phyloP scores from a whole-genome alignment of 768 basidiomycete genomes.

The Phaeotremella skinneri region DNA sequence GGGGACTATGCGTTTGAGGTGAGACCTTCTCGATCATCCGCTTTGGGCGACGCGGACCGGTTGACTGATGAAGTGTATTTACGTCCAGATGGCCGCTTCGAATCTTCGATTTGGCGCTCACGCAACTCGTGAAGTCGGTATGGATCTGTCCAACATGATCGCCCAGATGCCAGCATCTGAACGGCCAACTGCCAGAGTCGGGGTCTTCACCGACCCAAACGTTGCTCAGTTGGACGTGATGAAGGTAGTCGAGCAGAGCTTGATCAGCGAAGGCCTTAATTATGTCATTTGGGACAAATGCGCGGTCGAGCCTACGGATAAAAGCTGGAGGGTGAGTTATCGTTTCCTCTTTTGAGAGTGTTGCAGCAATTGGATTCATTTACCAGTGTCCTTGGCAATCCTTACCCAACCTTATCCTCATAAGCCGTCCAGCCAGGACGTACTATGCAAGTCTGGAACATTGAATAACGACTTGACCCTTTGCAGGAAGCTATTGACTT shows the following conservation, averaged over 20 bases:
- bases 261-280: conserved; percentile 64
- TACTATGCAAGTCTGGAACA: not conserved
- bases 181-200: conserved; percentile 62
- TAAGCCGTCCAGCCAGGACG: too few species aligned
- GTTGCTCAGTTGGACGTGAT: conserved; percentile 77
- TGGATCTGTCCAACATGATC: conserved; percentile 46
- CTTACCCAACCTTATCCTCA: too few species aligned
- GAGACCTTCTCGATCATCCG: conserved; percentile 8
- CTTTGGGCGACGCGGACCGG: not conserved
- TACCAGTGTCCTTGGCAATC: too few species aligned
- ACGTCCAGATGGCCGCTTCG: conserved; percentile 46
- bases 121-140: conserved; percentile 47
- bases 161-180: conserved; percentile 33
- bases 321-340: conserved; percentile 44
- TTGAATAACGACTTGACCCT: conserved; percentile 48
- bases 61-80: not conserved
- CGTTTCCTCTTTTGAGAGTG: not conserved
- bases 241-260: conserved; percentile 61
- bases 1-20: conserved; percentile 51
- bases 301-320: conserved; percentile 87
- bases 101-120: conserved; percentile 48
- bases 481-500: conserved; percentile 86
- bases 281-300: conserved; percentile 38
- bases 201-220: conserved; percentile 86
- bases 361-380: too few species aligned